Percentiles rank a stretch among this genome's conserved stretches.
phyloP scores from a whole-genome alignment of 2,329 filamentous ascomycete genomes.

The Claviceps arundinis region DNA sequence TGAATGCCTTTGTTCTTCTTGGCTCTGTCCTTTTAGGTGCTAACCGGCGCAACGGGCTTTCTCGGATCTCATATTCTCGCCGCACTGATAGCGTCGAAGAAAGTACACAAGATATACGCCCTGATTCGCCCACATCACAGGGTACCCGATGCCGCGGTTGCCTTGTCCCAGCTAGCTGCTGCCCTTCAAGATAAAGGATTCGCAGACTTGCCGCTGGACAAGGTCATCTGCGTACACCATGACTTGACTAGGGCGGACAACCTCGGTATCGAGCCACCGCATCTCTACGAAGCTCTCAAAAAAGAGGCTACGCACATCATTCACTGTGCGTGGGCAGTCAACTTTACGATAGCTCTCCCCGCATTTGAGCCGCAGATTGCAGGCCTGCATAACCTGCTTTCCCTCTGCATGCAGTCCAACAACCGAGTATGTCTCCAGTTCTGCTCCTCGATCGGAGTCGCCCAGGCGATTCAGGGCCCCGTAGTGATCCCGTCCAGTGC shows the following conservation, averaged over 20 bases:
- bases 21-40: background rate
- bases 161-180: background rate
- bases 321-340: slow-evolving; percentile 41
- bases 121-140: slow-evolving; percentile 31
- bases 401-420: slow-evolving; percentile 18
- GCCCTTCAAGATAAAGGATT: slow-evolving; percentile 15
- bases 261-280: slow-evolving; percentile 6
- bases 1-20: background rate
- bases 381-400: slow-evolving; percentile 31
- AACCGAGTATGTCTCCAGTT: slow-evolving; percentile 29
- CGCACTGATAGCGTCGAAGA: slow-evolving; percentile 43
- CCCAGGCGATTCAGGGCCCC: slow-evolving; percentile 24
- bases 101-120: slow-evolving; percentile 38
- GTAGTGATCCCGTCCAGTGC: slow-evolving; percentile 22
- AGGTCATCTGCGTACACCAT: slow-evolving; percentile 10
- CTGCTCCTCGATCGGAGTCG: slow-evolving; percentile 32
- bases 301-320: slow-evolving; percentile 28
- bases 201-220: slow-evolving; percentile 15
- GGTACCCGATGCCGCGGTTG: background rate
- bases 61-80: slow-evolving; percentile 48
- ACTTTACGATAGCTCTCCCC: slow-evolving; percentile 39
- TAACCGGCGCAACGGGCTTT: slow-evolving; percentile 53
- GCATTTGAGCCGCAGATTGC: slow-evolving; percentile 35
- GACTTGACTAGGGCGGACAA: slow-evolving; percentile 7
- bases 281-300: slow-evolving; percentile 15